Evolutionary conservation across 768 basidiomycete species (phyloP), one percentile per base, ranked within the genome.

Genomic region (Paxillus ammoniavirescens): DNA sequence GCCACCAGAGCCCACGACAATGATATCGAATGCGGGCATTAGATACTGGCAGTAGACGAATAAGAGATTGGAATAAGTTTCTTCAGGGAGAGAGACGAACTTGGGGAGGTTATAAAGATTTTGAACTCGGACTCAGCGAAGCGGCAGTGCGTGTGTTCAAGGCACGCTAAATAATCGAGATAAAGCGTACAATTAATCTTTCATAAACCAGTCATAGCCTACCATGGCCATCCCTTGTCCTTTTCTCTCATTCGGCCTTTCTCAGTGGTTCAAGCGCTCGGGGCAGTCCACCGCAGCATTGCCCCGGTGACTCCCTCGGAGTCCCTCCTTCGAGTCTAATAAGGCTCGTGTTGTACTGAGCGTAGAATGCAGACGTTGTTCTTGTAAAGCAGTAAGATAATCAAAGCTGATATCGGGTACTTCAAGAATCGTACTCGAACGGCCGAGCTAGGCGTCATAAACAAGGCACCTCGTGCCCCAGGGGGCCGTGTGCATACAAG

Each of bases 1-100:
- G 42, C 95, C 95, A 52, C 93, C 92, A 61, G 84, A 82, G 45
- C 86, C 95, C 36, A 93, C 83, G 60, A 89, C 87, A 54, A 92
- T 73, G 59, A 93, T 63, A 67, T 91, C 84, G 67, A 93, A 92
- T 9, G 68, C 62, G 50, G 77, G 71, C 78, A 77, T 81, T 52
- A 55, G 45, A 42, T 3, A 26, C 21, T 33, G 18, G 21, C 31
- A 7, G 43, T 38, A 40, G 37, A 43, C 9, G 30, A 42, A n/a
- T 8, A 5, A 42, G 8, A 8, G 26, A 35, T 53, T 41, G 52
- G 37, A 4, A 15, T 8, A 26, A 43, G 28, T 21, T 56, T 21
- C 10, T 46, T 40, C 18, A 26, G 12, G 15, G 6, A n/a, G 50
- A 21, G 42, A 41, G 31, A 51, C 14, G 37, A 7, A 23, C 26